Evolutionary conservation across 192 early-diverging fungal genomes (phyloP), one percentile per base, ranked within the genome.

Genomic region (Kappamyces sp.): DNA sequence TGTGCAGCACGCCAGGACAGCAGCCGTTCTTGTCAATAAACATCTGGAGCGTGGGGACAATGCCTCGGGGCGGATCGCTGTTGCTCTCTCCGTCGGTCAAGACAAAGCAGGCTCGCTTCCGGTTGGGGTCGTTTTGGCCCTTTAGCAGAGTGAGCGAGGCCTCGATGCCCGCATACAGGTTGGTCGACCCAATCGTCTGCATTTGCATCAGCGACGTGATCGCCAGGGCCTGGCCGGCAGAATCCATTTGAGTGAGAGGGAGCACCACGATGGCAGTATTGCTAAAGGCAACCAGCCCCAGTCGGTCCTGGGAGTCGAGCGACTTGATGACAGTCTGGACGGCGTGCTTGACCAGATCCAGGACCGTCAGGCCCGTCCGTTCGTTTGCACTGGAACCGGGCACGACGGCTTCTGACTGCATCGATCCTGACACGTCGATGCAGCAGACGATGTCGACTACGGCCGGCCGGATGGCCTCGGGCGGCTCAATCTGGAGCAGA

Each of bases 341-440:
- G 37, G 70, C 59, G 55, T 72, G 70, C 42, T 69, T 69, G 36
- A 72, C 67, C 40, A 72, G 41, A 41, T 72, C 70, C 6, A 72
- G 62, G 6, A 61, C 31, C 1, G 65, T 42, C n/a, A 72, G 47
- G 4, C 66, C 70, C 37, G 49, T 39, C n/a, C 8, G n/a, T 44
- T 71, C 70, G 9, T 9, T 59, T 9, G n/a, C 36, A 12, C 54
- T 57, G 23, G 44, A 40, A 2, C 7, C 42, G 5, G 8, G 38
- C 9, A 10, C 10, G 49, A 70, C 41, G 31, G 55, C 10, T 4
- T 55, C 69, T 5, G 38, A 32, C 33, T 49, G 38, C 70, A 72
- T 72, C 31, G 66, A 68, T 3, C 66, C 62, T 15, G 61, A 61
- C 5, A 60, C 65, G 40, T 68, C 64, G 23, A 69, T 13, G 8